Percentiles rank a stretch among this genome's conserved stretches.
Conservation (phyloP, 768 basidiomycete species). For the Hygrophorus russula region DNA sequence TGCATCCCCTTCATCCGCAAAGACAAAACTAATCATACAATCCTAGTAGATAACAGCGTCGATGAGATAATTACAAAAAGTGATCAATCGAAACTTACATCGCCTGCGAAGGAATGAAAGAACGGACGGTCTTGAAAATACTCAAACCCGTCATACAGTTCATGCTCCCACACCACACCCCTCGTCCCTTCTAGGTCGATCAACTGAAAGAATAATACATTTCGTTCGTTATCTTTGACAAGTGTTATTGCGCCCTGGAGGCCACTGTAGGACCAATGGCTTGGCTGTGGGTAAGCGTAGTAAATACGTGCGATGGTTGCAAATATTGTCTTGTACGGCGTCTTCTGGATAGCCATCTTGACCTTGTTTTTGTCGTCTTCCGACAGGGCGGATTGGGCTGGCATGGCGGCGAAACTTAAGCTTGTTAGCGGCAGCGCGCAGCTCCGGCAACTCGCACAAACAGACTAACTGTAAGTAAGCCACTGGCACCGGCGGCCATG, state of each 20-base stretch:
- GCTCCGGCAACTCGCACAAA: too few species aligned
- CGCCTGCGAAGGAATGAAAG: slow-evolving; percentile 88
- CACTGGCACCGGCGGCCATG: slow-evolving; percentile 35
- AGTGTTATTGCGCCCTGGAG: slow-evolving; percentile 80
- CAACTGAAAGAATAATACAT: slow-evolving; percentile 55
- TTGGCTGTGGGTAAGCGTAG: slow-evolving; percentile 70
- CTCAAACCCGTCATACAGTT: slow-evolving; percentile 73
- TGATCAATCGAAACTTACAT: slow-evolving; percentile 47
- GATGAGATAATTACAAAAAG: slow-evolving; percentile 1
- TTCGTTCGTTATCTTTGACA: slow-evolving; percentile 45
- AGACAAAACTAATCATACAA: slow-evolving; percentile 87
- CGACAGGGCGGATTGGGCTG: slow-evolving; percentile 57
- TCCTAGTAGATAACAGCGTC: slow-evolving; percentile 33
- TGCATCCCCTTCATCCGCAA: slow-evolving; percentile 79
- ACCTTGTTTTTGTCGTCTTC: slow-evolving; percentile 72
- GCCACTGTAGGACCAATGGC: slow-evolving; percentile 80
- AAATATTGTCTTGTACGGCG: slow-evolving; percentile 61
- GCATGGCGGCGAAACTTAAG: too few species aligned
- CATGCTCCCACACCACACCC: slow-evolving; percentile 89
- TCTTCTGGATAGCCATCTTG: slow-evolving; percentile 44
- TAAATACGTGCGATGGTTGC: slow-evolving; percentile 87
- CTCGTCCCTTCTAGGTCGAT: slow-evolving; percentile 79
- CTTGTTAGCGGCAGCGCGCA: too few species aligned
- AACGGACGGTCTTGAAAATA: slow-evolving; percentile 78
- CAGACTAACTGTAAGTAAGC: not conserved